Conservation (phyloP, 2,329 filamentous ascomycete genomes). For the Thelonectria blattea region DNA sequence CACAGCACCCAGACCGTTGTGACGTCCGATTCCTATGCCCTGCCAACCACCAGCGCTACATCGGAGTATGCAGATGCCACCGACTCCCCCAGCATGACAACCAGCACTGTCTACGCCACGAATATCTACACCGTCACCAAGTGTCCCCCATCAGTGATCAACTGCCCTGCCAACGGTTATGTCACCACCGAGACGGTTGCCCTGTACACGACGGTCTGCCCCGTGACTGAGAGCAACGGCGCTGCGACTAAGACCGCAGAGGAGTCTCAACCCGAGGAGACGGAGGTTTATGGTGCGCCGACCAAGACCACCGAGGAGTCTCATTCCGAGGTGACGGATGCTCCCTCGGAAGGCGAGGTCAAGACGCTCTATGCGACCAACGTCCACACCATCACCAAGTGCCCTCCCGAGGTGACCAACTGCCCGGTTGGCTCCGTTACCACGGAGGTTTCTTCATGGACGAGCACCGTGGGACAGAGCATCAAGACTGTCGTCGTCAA, state of each 20-base stretch:
- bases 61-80: background rate
- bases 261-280: slow-evolving; percentile 17
- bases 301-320: slow-evolving; percentile 20
- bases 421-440: slow-evolving; percentile 48
- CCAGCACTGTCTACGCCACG: slow-evolving; percentile 49
- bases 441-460: slow-evolving; percentile 39
- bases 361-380: slow-evolving; percentile 59
- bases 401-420: slow-evolving; percentile 57
- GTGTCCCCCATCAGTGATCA: slow-evolving; percentile 52
- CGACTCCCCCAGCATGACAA: slow-evolving; percentile 25
- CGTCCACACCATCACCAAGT: slow-evolving; percentile 61
- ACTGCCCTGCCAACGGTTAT: slow-evolving; percentile 45
- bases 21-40: slow-evolving; percentile 8
- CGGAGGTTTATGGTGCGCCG: slow-evolving; percentile 17
- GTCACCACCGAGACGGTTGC: slow-evolving; percentile 50
- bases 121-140: slow-evolving; percentile 60
- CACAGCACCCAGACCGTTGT: background rate
- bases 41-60: background rate
- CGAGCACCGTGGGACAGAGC: slow-evolving; percentile 26
- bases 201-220: slow-evolving; percentile 54
- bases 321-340: slow-evolving; percentile 20
- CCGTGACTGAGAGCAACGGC: slow-evolving; percentile 33
- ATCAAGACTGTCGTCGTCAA: slow-evolving; percentile 27
- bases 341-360: slow-evolving; percentile 29
- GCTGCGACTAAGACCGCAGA: slow-evolving; percentile 23